Base-by-base conservation (phyloP, 371 early-diverging fungal genomes). In the Coemansia sp. region DNA sequence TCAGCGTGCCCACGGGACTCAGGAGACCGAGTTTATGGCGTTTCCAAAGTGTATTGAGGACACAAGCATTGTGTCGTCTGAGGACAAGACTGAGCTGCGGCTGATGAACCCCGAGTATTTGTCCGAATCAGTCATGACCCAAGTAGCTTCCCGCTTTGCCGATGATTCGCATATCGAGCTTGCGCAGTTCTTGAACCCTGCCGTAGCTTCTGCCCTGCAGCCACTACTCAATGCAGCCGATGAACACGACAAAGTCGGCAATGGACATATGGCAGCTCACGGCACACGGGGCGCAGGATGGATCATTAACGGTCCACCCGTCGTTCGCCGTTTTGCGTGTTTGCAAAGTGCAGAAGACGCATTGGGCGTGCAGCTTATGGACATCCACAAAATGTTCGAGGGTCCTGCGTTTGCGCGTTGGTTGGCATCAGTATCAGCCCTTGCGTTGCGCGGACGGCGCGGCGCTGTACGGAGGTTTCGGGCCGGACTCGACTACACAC, bases 131-230 rank as follows among this genome's bases (percentile, higher is more conserved):
- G 75, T 80, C 37, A 65, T 90, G 40, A 42, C 60, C 20, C 82
- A 85, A 60, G 79, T 88, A 12, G 77, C 86, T n/a, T 88, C 85
- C 12, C 79, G 79, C 23, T 91, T 91, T 68, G 54, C 83, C 18
- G 89, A 90, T 0, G 86, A 89, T 39, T 88, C 89, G 18, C 86
- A 84, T n/a, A 84, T 92, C 42, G 87, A 89, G 71, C 82, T 87
- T 50, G 84, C 80, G 21, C 80, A 82, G 28, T 89, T 91, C 56
- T 77, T 91, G 25, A 84, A 84, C 25, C 53, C 62, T 6, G 83
- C 84, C 4, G 47, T 83, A 0, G 82, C 80, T 18, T 68, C 59
- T 1, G 64, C 70, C 44, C 65, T 91, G 20, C 63, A 69, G 48
- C 59, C 30, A 2, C 72, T 77, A 23, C 79, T 82, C 14, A n/a